phyloP scores from a whole-genome alignment of 768 basidiomycete species.

The Mycena galopus region DNA sequence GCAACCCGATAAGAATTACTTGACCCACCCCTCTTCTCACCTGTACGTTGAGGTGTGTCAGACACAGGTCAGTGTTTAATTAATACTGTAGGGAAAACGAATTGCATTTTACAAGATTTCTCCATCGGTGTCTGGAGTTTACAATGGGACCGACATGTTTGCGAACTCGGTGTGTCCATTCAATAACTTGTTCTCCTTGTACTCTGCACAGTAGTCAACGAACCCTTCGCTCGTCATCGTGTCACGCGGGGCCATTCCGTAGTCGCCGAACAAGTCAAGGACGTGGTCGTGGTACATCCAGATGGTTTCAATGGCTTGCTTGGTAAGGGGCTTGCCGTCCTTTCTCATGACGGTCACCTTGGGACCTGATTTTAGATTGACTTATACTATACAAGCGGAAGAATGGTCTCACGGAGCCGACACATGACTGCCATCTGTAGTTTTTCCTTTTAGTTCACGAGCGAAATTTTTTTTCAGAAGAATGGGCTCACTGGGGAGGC shows the following conservation, averaged over 20 bases:
- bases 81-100: too few species aligned
- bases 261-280: slow-evolving; percentile 43
- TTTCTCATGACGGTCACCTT: slow-evolving; percentile 34
- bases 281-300: slow-evolving; percentile 51
- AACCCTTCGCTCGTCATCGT: slow-evolving; percentile 25
- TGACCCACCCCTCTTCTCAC: too few species aligned
- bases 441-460: too few species aligned
- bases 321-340: slow-evolving; percentile 30
- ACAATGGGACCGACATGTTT: slow-evolving; percentile 23
- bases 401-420: slow-evolving; percentile 21
- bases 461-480: too few species aligned
- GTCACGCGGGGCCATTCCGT: not conserved
- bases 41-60: too few species aligned
- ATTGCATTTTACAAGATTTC: too few species aligned
- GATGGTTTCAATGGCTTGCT: slow-evolving; percentile 40
- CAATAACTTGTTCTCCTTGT: slow-evolving; percentile 7
- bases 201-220: slow-evolving; percentile 11
- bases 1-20: too few species aligned
- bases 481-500: slow-evolving; percentile 40
- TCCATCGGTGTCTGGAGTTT: too few species aligned
- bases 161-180: slow-evolving; percentile 3
- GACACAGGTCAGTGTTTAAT: too few species aligned
- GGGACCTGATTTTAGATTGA: not conserved
- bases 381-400: not conserved
- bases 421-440: slow-evolving; percentile 31